Evolutionary conservation across 1,284 basidiomycete species (phyloP), one percentile per base, ranked within the genome.

Genomic region (Ustilago esculenta): DNA sequence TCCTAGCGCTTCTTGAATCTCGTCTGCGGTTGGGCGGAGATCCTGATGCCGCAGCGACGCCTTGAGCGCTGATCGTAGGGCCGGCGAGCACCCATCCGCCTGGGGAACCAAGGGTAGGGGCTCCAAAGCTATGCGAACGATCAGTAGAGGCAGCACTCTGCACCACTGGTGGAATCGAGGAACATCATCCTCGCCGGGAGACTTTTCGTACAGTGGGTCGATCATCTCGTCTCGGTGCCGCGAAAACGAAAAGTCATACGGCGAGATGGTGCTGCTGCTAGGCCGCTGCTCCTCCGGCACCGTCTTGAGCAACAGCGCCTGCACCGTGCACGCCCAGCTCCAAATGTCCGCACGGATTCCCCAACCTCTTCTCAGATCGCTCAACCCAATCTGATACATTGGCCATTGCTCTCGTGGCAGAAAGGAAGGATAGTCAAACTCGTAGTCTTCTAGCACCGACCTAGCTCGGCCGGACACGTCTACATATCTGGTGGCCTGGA

Each of bases 251-350:
- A 77, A 77, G 54, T 73, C 66, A 58, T 75, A 77, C 1, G 75
- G 70, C 33, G 73, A 77, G 29, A 75, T 60, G 15, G 60, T 61
- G 59, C 56, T 60, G 29, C 69, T 71, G 42, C 57, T 68, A 5
- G 66, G 63, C 15, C 72, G 44, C 21, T 59, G 40, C 3, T 53
- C 51, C 18, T 54, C 52, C 1, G 57, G 43, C 5, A 71, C 44
- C 12, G 67, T 73, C 32, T 71, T 60, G 25, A 77, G 63, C 35
- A 75, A 20, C 5, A 77, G 53, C 1, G 66, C 66, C 32, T 59
- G 60, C 12, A 75, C 69, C 5, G 71, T 72, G 52, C 75, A 75
- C n/a, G 63, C 71, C 75, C 75, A 77, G 29, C 70, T 73, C 75
- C 75, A 77, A 24, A 77, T 61, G 36, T 77, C 75, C 24, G 71